phyloP scores from a whole-genome alignment of 176 grass and related monocot genomes.

The Cymbopogon citratus region DNA sequence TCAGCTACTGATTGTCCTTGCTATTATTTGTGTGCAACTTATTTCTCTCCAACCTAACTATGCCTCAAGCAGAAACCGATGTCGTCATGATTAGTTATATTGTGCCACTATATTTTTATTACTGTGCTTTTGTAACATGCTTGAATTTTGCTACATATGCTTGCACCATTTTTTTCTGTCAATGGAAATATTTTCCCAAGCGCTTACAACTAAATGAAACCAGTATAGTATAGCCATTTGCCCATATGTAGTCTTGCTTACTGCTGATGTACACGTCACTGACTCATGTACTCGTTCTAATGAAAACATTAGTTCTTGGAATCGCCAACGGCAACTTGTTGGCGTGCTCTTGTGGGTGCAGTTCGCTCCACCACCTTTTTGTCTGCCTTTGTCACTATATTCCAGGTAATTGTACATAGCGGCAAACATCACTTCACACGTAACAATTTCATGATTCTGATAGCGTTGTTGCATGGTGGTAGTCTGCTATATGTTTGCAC shows the following conservation, averaged over 20 bases:
- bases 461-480: slow-evolving; percentile 24
- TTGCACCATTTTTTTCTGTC: slow-evolving; percentile 1
- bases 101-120: slow-evolving; percentile 9
- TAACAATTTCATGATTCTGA: slow-evolving; percentile 25
- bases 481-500: slow-evolving; percentile 90
- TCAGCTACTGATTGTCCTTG: neutral
- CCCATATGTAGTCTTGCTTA: neutral
- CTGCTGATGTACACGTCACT: slow-evolving; percentile 7
- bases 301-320: slow-evolving; percentile 79
- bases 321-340: slow-evolving; percentile 73
- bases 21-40: neutral
- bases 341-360: slow-evolving; percentile 84
- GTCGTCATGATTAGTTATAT: slow-evolving; percentile 3
- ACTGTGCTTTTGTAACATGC: slow-evolving; percentile 8
- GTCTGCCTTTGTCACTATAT: slow-evolving; percentile 85
- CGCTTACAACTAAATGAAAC: neutral
- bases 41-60: slow-evolving; percentile 8
- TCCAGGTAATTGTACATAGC: slow-evolving; percentile 68
- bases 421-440: slow-evolving; percentile 1
- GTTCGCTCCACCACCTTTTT: slow-evolving; percentile 92
- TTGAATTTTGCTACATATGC: slow-evolving; percentile 10
- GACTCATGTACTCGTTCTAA: slow-evolving; percentile 14
- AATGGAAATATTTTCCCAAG: neutral
- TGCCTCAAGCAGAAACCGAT: neutral
- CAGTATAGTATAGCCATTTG: neutral